These are phyloP conservation scores for Leptographium wingfieldii DNA, from an alignment of 2,329 filamentous ascomycete species.

Conservation along the genomic window DNA sequence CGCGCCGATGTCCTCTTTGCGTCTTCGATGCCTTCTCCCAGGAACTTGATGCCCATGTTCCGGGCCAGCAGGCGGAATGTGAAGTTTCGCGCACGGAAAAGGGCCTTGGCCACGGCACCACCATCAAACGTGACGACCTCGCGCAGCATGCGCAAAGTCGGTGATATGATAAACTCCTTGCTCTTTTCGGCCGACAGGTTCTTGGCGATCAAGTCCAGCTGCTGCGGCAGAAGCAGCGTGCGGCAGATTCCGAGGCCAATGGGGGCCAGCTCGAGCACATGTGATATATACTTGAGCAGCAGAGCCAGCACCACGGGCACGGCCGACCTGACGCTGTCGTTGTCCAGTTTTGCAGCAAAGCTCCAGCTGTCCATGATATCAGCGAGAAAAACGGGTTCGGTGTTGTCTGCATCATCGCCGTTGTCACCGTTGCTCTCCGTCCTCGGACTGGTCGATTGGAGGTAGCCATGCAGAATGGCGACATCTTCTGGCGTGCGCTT, in stretches of 20 bases:
- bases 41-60: conserved; percentile 61
- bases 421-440: conserved; percentile 15
- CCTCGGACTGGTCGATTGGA: conserved; percentile 32
- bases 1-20: conserved; percentile 63
- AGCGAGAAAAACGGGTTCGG: conserved; percentile 51
- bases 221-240: conserved; percentile 66
- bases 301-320: conserved; percentile 71
- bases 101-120: conserved; percentile 60
- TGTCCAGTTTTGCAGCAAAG: conserved; percentile 65
- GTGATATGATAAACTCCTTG: conserved; percentile 81
- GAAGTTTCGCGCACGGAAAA: conserved; percentile 66
- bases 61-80: conserved; percentile 70
- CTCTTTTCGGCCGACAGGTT: conserved; percentile 68
- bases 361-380: conserved; percentile 85
- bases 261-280: conserved; percentile 58
- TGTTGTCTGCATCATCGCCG: conserved; percentile 34
- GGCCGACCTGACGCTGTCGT: conserved; percentile 69
- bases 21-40: conserved; percentile 49
- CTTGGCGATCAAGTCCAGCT: conserved; percentile 67
- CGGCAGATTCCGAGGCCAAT: conserved; percentile 70
- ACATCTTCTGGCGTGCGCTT: conserved; percentile 33
- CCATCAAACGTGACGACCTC: conserved; percentile 82
- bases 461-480: conserved; percentile 56
- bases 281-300: conserved; percentile 66
- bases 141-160: conserved; percentile 70